Conservation (phyloP, 208 protist genomes). For the Leishmania amazonensis region DNA sequence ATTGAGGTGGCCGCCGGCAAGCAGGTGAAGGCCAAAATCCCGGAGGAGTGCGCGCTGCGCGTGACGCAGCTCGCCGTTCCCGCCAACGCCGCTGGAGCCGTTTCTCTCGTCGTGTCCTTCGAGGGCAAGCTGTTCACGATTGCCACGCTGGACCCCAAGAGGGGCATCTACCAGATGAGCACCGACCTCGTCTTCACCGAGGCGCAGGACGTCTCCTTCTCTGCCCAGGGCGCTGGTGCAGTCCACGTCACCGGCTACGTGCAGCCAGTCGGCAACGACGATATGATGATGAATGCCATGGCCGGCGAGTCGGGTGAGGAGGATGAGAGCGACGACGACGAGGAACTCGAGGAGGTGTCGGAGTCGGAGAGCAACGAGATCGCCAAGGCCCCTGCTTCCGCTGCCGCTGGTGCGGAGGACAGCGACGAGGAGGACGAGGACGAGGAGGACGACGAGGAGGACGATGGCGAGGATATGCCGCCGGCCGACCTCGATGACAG, state of each 20-base stretch:
- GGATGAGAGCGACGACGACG: conserved; percentile 46
- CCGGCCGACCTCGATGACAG: background rate
- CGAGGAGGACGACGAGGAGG: conserved; percentile 36
- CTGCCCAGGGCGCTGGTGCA: conserved; percentile 68
- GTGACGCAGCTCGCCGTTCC: conserved; percentile 88
- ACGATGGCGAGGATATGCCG: conserved; percentile 27
- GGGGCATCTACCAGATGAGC: conserved; percentile 79
- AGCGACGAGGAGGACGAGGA: conserved; percentile 28
- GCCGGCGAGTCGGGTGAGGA: conserved; percentile 34
- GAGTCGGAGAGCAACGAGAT: conserved; percentile 41
- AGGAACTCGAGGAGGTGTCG: conserved; percentile 40
- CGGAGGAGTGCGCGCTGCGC: conserved; percentile 81
- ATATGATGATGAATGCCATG: conserved; percentile 53
- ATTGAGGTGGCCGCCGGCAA: conserved; percentile 68
- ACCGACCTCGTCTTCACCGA: conserved; percentile 89
- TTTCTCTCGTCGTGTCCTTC: conserved; percentile 77
- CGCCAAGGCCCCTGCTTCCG: background rate
- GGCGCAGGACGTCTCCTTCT: conserved; percentile 73
- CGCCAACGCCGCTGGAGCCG: conserved; percentile 70
- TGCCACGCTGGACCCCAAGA: conserved; percentile 87
- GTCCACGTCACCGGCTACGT: conserved; percentile 88
- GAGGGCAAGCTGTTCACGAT: conserved; percentile 91
- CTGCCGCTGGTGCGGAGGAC: conserved; percentile 26
- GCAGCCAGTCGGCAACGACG: conserved; percentile 79
- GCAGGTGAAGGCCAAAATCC: conserved; percentile 87